These are phyloP conservation scores for Saccharomyces hybrid DNA, from an alignment of 1,139 yeast genomes.

Conservation along the genomic window DNA sequence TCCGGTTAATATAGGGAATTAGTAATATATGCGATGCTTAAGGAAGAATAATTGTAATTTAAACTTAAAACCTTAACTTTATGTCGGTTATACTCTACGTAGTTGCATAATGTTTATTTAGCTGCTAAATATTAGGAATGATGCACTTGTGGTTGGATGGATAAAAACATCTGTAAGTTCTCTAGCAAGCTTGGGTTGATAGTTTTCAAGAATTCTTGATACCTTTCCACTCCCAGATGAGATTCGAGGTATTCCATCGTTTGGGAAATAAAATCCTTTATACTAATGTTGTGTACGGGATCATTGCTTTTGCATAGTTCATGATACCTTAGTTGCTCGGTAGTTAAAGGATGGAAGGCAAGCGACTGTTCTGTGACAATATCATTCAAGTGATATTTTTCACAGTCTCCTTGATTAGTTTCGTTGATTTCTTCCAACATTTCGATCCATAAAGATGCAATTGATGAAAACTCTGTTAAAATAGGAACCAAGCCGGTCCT, in stretches of 20 bases:
- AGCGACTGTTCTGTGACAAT: slow-evolving; percentile 29
- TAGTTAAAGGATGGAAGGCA: slow-evolving; percentile 33
- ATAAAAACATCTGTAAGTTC: slow-evolving; percentile 32
- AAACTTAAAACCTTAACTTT: too few relatives aligned
- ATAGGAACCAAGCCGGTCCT: slow-evolving; percentile 31
- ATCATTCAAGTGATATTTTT: slow-evolving; percentile 53
- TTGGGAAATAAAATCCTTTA: slow-evolving; percentile 35
- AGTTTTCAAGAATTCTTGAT: slow-evolving; percentile 21
- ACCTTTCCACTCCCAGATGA: slow-evolving; percentile 28
- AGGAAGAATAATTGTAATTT: background rate
- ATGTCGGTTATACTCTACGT: background rate
- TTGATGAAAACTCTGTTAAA: slow-evolving; percentile 33
- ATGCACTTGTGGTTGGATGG: slow-evolving; percentile 10
- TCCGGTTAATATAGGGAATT: background rate
- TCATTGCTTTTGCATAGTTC: slow-evolving; percentile 42
- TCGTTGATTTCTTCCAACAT: slow-evolving; percentile 73
- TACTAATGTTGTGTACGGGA: slow-evolving; percentile 49
- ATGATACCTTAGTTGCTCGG: slow-evolving; percentile 52
- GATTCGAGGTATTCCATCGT: slow-evolving; percentile 29
- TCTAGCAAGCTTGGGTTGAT: slow-evolving; percentile 30
- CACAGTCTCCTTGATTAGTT: slow-evolving; percentile 50
- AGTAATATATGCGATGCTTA: too few relatives aligned
- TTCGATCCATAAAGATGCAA: slow-evolving; percentile 49
- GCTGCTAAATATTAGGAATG: background rate
- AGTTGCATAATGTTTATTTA: background rate